Percentiles rank a stretch among this genome's conserved stretches.
phyloP scores from a whole-genome alignment of 257 asterid genomes.

The Solanum chiquidenum region DNA sequence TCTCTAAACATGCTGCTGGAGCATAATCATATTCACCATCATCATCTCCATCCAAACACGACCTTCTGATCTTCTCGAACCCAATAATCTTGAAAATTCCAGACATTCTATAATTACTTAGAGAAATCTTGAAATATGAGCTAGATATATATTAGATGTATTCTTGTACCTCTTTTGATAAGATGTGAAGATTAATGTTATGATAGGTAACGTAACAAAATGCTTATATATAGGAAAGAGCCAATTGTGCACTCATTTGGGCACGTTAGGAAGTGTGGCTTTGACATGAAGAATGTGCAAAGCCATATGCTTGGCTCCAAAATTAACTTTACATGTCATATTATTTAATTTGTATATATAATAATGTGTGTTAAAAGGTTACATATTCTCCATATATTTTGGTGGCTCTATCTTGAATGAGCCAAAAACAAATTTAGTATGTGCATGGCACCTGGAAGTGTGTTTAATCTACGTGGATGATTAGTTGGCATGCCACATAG shows the following conservation, averaged over 20 bases:
- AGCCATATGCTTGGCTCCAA: background rate
- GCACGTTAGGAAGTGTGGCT: background rate
- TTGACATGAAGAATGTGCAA: background rate
- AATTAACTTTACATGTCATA: background rate
- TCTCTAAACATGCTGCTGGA: background rate
- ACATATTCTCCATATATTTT: background rate
- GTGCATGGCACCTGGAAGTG: background rate
- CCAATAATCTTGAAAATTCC: background rate
- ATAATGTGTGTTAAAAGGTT: background rate
- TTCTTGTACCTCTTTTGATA: background rate
- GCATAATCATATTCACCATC: background rate
- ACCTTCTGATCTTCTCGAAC: background rate
- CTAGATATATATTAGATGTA: background rate
- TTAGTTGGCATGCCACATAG: background rate
- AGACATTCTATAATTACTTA: background rate
- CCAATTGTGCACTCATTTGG: background rate
- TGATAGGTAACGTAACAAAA: background rate
- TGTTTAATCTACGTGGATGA: background rate
- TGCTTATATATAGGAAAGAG: background rate
- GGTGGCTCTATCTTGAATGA: background rate
- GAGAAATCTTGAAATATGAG: background rate
- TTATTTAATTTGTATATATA: background rate
- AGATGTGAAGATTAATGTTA: background rate
- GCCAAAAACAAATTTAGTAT: background rate
- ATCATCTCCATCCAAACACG: background rate